Evolutionary conservation across 371 early-diverging fungal species (phyloP).

Genomic region (Syncephalis fuscata): DNA sequence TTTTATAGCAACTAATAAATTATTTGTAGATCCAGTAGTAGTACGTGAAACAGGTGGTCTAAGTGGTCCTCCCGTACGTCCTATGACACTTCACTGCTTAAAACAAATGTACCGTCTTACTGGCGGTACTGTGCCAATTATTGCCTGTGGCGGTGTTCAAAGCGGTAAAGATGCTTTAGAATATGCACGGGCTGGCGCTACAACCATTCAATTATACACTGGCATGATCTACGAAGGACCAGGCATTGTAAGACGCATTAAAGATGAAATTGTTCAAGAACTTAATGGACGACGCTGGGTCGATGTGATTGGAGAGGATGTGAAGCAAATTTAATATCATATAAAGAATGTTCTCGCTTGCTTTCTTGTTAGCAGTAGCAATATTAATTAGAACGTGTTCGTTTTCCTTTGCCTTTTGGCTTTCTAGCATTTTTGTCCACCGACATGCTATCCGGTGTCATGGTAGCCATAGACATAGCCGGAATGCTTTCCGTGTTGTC

Average conservation of each 20-base stretch:
- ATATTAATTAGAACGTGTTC: too few relatives aligned
- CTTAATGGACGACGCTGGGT: constrained; percentile 29
- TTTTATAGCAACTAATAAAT: not conserved
- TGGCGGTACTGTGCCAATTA: constrained; percentile 44
- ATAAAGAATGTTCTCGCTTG: too few relatives aligned
- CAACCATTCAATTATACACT: constrained; percentile 61
- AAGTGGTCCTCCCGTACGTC: constrained; percentile 53
- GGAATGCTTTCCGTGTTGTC: not conserved
- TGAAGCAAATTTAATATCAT: constrained; percentile 1
- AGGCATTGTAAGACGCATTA: constrained; percentile 44
- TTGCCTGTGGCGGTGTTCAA: constrained; percentile 75
- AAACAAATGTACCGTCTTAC: constrained; percentile 48
- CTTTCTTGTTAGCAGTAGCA: too few relatives aligned
- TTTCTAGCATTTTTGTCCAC: too few relatives aligned
- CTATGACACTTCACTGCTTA: constrained; percentile 38
- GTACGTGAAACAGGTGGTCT: constrained; percentile 53
- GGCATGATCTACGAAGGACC: constrained; percentile 52
- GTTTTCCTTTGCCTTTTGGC: too few relatives aligned
- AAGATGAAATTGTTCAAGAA: constrained; percentile 31
- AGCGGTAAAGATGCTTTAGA: constrained; percentile 50
- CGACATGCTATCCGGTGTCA: too few relatives aligned
- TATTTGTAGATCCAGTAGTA: constrained; percentile 11
- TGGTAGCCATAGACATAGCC: too few relatives aligned
- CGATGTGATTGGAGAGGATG: constrained; percentile 28
- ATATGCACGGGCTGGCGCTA: constrained; percentile 59